A percentile compares a stretch with the other conserved stretches of the same genome.
phyloP scores from a whole-genome alignment of 345 rosid genomes.

The Hibiscus syriacus region DNA sequence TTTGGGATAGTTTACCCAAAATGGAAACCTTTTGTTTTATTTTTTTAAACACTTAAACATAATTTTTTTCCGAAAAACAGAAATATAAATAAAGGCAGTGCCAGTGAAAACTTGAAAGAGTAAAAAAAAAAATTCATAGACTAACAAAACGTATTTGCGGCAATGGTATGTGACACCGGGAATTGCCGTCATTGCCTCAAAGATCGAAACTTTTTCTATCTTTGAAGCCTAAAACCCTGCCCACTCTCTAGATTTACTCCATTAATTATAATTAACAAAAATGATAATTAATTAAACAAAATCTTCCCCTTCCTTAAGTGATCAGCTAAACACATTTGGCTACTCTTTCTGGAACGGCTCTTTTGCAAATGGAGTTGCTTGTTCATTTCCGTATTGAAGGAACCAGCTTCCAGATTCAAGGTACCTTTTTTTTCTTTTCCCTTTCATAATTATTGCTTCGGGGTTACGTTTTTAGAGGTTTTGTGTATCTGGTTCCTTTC shows the following conservation, averaged over 20 bases:
- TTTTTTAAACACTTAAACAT: no score
- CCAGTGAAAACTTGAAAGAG: no score
- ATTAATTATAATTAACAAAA: no score
- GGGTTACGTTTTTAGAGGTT: slow-evolving; percentile 1
- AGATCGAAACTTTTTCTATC: slow-evolving; percentile 15
- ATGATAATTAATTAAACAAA: no score
- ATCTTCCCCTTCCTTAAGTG: slow-evolving; percentile 24
- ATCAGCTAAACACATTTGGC: slow-evolving; percentile 28
- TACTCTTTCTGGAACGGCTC: slow-evolving; percentile 12
- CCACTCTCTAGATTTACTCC: slow-evolving; percentile 10
- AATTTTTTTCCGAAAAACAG: no score
- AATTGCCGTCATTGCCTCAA: slow-evolving; percentile 32
- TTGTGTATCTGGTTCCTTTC: no score
- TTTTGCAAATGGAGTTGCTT: background rate
- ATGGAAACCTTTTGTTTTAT: no score
- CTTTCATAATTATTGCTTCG: background rate
- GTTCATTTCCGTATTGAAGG: slow-evolving; percentile 1
- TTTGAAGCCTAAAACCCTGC: slow-evolving; percentile 28
- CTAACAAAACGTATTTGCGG: no score
- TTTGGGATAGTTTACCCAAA: no score
- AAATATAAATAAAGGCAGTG: no score
- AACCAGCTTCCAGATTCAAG: slow-evolving; percentile 22
- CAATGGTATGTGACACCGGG: no score
- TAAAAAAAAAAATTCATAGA: no score
- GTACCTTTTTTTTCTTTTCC: slow-evolving; percentile 4